Conservation (phyloP, 2,329 filamentous ascomycete species). For the Ascochyta koolunga region DNA sequence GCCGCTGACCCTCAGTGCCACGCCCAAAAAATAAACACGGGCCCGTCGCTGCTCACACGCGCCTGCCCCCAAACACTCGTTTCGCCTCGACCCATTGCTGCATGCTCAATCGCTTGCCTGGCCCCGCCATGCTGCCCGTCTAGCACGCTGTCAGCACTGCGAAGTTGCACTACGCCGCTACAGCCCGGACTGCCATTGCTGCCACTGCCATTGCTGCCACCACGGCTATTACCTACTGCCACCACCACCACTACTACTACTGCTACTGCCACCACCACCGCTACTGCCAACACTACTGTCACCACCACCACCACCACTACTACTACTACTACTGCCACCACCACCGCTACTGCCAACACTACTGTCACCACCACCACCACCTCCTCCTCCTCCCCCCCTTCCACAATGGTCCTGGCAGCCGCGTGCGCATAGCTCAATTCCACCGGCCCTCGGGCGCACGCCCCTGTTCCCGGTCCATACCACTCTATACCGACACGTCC, state of each 20-base stretch:
- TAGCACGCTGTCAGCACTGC: slow-evolving; percentile 1
- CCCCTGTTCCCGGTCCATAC: slow-evolving; percentile 17
- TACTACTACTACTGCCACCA: neutral
- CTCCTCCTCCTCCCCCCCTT: too few species aligned
- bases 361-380: neutral
- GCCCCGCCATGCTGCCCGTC: slow-evolving; percentile 33
- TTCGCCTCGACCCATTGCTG: slow-evolving; percentile 8
- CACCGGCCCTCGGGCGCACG: slow-evolving; percentile 39
- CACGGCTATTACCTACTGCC: neutral
- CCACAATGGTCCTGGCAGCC: slow-evolving; percentile 44
- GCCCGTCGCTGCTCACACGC: neutral
- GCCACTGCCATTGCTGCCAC: too few species aligned
- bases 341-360: neutral
- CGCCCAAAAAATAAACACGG: slow-evolving; percentile 2
- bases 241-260: neutral
- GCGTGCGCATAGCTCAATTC: slow-evolving; percentile 37
- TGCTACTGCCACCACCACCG: too few species aligned
- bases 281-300: too few species aligned
- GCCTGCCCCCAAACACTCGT: slow-evolving; percentile 1
- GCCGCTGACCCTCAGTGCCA: slow-evolving; percentile 4
- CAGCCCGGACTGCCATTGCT: neutral
- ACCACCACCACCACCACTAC: neutral
- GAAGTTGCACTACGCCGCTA: neutral
- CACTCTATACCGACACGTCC: neutral
- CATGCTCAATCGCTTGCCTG: slow-evolving; percentile 28